Evolutionary conservation across 495 filamentous ascomycete genomes (phyloP), one percentile per base, ranked within the genome.

Genomic region (Lophiostoma macrostomum): DNA sequence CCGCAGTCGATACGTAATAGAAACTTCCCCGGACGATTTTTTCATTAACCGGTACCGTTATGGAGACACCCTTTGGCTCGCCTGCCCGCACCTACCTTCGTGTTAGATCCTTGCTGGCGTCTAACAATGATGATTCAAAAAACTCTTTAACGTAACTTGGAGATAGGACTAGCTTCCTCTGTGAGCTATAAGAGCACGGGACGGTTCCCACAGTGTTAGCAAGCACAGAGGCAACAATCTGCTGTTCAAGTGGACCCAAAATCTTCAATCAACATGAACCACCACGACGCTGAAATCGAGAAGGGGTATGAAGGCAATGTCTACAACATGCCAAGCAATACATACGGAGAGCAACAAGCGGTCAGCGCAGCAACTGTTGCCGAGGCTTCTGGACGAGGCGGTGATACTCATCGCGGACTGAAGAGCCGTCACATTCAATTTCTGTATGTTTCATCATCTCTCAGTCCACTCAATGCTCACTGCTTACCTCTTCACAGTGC

Each of bases 391-490:
- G 47, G 55, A 23, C 13, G 25, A 14, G 55, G 55, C 27, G 56
- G 56, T 10, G 56, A 54, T 22, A 60, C 43, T 11, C 56, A 60
- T 23, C 16, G 66, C 31, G 65, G 66, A 6, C 43, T 69, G 37
- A 69, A 69, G 52, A 50, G 43, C 27, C 58, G 66, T 43, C 66
- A 69, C 41, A 64, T 69, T 31, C 66, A 69, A 35, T 69, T 69
- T 55, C 37, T 69, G 46, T 58, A 58, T n/a, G 46, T 38, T 31
- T 1, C 13, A 25, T 11, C 1, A 38, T 28, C 6, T 27, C 13
- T 35, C 18, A 18, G n/a, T 39, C 13, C 12, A 8, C 2, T 3
- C 36, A 13, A 10, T 28, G 24, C n/a, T 14, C 29, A n/a, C 31
- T 36, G 13, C 31, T 42, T 19, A 48, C 19, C 19, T 18, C 11